A percentile compares a stretch with the other conserved stretches of the same genome.
Conservation (phyloP, 371 early-diverging fungal genomes). For the Syncephalastrum racemosum region DNA sequence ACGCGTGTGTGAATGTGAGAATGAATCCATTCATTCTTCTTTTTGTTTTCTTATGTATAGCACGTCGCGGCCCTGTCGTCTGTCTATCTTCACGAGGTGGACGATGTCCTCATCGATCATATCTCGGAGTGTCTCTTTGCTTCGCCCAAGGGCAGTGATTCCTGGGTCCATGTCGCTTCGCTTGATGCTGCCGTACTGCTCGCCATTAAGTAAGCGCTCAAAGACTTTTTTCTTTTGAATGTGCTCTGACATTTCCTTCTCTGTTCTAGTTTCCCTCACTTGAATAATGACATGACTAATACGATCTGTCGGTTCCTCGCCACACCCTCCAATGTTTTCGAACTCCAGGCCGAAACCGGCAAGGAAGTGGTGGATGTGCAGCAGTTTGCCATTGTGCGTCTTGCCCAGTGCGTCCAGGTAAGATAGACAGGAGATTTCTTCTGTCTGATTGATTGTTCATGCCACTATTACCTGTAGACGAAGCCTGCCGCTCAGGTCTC, state of each 20-base stretch:
- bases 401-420: slow-evolving; percentile 63
- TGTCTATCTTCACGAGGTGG: slow-evolving; percentile 61
- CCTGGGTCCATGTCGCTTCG: slow-evolving; percentile 56
- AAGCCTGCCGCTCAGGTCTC: slow-evolving; percentile 37
- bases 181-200: slow-evolving; percentile 59
- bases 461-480: slow-evolving; percentile 17
- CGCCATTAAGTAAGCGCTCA: slow-evolving; percentile 52
- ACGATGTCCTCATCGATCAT: slow-evolving; percentile 60
- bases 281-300: slow-evolving; percentile 53
- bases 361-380: slow-evolving; percentile 37
- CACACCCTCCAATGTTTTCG: slow-evolving; percentile 64
- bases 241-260: background rate
- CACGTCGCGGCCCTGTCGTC: slow-evolving; percentile 61
- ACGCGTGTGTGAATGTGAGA: too few species aligned
- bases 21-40: background rate
- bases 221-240: background rate
- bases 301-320: slow-evolving; percentile 60
- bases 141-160: slow-evolving; percentile 41
- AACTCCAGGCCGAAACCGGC: slow-evolving; percentile 27
- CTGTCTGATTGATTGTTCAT: background rate
- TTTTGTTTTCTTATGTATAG: slow-evolving; percentile 22
- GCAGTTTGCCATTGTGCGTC: slow-evolving; percentile 52
- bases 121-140: slow-evolving; percentile 58
- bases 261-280: slow-evolving; percentile 46
- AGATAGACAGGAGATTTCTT: background rate